Evolutionary conservation across 2,329 filamentous ascomycete species (phyloP).

Genomic region (Fusarium oligoseptatum): DNA sequence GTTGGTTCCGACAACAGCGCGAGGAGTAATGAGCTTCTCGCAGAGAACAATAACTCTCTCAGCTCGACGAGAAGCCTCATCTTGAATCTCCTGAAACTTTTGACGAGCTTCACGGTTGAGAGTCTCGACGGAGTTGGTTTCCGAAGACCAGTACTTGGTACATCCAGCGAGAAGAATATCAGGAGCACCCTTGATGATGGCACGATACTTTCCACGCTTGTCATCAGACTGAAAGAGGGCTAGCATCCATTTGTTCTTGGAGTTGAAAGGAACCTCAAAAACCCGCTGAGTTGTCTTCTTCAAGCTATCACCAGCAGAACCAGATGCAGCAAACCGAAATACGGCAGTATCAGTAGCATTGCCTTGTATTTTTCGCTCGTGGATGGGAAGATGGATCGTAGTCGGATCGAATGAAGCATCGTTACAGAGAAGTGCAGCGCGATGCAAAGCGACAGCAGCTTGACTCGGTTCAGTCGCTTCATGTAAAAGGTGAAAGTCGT

Average conservation of each 20-base stretch:
- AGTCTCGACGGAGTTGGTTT: slow-evolving; percentile 49
- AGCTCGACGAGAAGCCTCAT: slow-evolving; percentile 56
- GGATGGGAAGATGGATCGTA: slow-evolving; percentile 51
- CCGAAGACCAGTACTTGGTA: slow-evolving; percentile 52
- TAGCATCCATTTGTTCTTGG: slow-evolving; percentile 65
- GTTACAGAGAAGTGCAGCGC: slow-evolving; percentile 53
- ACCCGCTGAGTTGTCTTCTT: slow-evolving; percentile 42
- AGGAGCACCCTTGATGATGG: slow-evolving; percentile 67
- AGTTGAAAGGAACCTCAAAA: slow-evolving; percentile 63
- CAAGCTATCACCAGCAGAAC: slow-evolving; percentile 35
- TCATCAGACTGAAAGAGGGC: slow-evolving; percentile 51
- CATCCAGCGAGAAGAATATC: slow-evolving; percentile 61
- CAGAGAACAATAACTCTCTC: slow-evolving; percentile 60
- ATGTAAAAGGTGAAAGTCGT: slow-evolving; percentile 41
- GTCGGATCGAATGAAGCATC: slow-evolving; percentile 58
- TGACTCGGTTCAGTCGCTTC: background rate
- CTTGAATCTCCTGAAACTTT: slow-evolving; percentile 54
- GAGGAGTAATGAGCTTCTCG: slow-evolving; percentile 52
- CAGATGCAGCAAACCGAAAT: slow-evolving; percentile 54
- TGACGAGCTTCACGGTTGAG: slow-evolving; percentile 51
- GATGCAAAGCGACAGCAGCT: slow-evolving; percentile 16
- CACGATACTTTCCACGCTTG: slow-evolving; percentile 50
- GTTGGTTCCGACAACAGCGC: slow-evolving; percentile 54
- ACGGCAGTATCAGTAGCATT: slow-evolving; percentile 60
- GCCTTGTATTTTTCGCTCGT: slow-evolving; percentile 54